Percentiles rank a stretch among this genome's conserved stretches.
Evolutionary conservation across 176 grass and related monocot genomes (phyloP).

Genomic region (Paspalum notatum): DNA sequence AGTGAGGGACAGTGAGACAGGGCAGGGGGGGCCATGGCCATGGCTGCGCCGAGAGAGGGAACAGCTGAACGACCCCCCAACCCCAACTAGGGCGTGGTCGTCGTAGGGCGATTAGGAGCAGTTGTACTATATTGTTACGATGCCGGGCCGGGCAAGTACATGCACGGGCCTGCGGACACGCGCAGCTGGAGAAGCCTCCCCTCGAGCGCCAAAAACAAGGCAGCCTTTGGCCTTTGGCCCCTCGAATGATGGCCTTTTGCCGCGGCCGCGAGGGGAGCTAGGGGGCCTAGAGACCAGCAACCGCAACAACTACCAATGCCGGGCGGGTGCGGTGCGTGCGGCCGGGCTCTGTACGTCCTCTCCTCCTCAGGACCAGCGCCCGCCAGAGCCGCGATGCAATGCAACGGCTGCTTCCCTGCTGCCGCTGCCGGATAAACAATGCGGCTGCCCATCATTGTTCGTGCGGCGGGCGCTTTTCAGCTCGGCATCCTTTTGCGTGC

Average conservation of each 20-base stretch:
- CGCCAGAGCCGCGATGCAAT: not conserved
- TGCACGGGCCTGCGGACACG: constrained; percentile 28
- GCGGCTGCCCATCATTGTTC: constrained; percentile 36
- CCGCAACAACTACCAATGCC: constrained; percentile 51
- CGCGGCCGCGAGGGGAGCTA: not conserved
- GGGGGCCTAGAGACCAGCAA: constrained; percentile 28
- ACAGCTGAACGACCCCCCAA: not conserved
- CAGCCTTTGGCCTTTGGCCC: not conserved
- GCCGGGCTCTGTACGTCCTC: not conserved
- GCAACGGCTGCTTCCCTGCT: not conserved
- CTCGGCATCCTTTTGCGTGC: constrained; percentile 33
- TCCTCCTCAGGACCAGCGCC: not conserved
- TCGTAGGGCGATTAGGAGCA: not conserved
- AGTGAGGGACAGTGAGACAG: constrained; percentile 42
- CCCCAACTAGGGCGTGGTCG: too few species aligned
- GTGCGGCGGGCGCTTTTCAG: constrained; percentile 12
- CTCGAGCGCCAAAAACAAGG: constrained; percentile 47
- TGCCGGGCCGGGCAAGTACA: constrained; percentile 32
- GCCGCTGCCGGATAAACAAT: not conserved
- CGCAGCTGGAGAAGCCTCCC: constrained; percentile 31
- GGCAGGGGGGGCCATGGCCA: constrained; percentile 5
- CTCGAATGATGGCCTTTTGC: constrained; percentile 30
- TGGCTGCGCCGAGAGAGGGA: constrained; percentile 14
- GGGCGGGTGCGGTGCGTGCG: constrained; percentile 25
- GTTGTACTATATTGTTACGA: constrained; percentile 48